Percentiles rank a stretch among this genome's conserved stretches.
Evolutionary conservation across 768 basidiomycete genomes (phyloP).

Genomic region (Hygrophoropsis aurantiaca): DNA sequence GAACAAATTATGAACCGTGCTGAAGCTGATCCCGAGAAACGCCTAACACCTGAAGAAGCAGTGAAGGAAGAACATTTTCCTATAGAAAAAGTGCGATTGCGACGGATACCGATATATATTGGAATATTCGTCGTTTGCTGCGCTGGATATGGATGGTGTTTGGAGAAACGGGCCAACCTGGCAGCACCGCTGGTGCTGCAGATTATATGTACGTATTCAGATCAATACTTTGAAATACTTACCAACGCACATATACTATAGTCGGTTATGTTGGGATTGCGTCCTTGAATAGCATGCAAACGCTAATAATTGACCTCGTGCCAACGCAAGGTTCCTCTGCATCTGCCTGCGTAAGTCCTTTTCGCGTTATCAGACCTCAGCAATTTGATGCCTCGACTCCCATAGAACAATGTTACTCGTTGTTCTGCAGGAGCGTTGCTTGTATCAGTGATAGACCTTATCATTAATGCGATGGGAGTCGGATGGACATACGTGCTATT

Average conservation of each 20-base stretch:
- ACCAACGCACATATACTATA: too few relatives aligned
- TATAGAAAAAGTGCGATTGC: slow-evolving; percentile 58
- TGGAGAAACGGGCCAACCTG: slow-evolving; percentile 47
- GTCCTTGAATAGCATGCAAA: slow-evolving; percentile 58
- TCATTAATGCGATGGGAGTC: slow-evolving; percentile 55
- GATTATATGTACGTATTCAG: slow-evolving; percentile 30
- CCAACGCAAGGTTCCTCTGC: slow-evolving; percentile 65
- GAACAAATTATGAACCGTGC: slow-evolving; percentile 12
- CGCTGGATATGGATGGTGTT: slow-evolving; percentile 62
- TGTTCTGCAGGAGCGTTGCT: slow-evolving; percentile 59
- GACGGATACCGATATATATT: slow-evolving; percentile 42
- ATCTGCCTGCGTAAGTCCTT: slow-evolving; percentile 67
- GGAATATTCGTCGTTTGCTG: slow-evolving; percentile 39
- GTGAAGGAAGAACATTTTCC: slow-evolving; percentile 47
- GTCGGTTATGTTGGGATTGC: slow-evolving; percentile 49
- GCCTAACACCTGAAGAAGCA: slow-evolving; percentile 17
- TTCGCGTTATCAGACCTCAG: neutral
- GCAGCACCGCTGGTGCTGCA: slow-evolving; percentile 56
- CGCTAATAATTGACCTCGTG: slow-evolving; percentile 64
- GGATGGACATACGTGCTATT: slow-evolving; percentile 74
- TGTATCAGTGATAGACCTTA: slow-evolving; percentile 63
- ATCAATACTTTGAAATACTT: too few relatives aligned
- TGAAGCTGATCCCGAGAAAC: slow-evolving; percentile 20
- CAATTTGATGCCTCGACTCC: neutral
- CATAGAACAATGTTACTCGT: slow-evolving; percentile 70